Conservation (phyloP, 768 basidiomycete genomes). For the Flagelloscypha sp. region DNA sequence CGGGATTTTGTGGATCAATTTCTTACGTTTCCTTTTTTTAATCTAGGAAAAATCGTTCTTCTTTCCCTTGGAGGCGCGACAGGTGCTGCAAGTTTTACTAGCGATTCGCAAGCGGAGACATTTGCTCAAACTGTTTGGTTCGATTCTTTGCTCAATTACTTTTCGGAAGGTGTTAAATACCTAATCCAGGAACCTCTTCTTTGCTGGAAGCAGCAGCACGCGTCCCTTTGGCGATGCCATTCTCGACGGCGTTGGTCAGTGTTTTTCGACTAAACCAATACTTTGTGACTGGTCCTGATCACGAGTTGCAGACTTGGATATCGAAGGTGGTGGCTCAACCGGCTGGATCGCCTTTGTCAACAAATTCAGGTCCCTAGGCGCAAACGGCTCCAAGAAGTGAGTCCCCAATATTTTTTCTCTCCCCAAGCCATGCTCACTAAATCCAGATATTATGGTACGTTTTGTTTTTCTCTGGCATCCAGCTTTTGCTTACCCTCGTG, state of each 20-base stretch:
- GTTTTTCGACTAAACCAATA: constrained; percentile 2
- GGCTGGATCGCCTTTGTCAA: constrained; percentile 50
- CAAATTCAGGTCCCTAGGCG: constrained; percentile 42
- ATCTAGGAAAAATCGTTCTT: constrained; percentile 55
- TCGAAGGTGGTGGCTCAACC: constrained; percentile 54
- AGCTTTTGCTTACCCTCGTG: constrained; percentile 11
- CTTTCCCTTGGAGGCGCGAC: constrained; percentile 55
- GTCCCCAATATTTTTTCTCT: constrained; percentile 4
- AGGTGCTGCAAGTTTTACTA: constrained; percentile 52
- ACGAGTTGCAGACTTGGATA: constrained; percentile 58
- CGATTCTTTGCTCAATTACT: too few species aligned
- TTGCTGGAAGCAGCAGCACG: constrained; percentile 53
- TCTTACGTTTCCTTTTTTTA: too few species aligned
- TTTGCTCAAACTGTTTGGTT: constrained; percentile 70
- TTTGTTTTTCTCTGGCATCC: not conserved
- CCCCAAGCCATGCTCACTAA: too few species aligned
- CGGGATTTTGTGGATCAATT: too few species aligned
- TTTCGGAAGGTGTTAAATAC: too few species aligned
- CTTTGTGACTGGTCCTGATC: not conserved
- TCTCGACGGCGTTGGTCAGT: constrained; percentile 51
- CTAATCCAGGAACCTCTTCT: constrained; percentile 59
- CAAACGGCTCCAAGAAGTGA: constrained; percentile 46
- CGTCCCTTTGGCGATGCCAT: constrained; percentile 67
- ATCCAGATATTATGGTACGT: not conserved
- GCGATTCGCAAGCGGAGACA: constrained; percentile 43